These are phyloP conservation scores for Hawksworthiomyces lignivorus DNA, from an alignment of 2,329 filamentous ascomycete species.

Conservation along the genomic window DNA sequence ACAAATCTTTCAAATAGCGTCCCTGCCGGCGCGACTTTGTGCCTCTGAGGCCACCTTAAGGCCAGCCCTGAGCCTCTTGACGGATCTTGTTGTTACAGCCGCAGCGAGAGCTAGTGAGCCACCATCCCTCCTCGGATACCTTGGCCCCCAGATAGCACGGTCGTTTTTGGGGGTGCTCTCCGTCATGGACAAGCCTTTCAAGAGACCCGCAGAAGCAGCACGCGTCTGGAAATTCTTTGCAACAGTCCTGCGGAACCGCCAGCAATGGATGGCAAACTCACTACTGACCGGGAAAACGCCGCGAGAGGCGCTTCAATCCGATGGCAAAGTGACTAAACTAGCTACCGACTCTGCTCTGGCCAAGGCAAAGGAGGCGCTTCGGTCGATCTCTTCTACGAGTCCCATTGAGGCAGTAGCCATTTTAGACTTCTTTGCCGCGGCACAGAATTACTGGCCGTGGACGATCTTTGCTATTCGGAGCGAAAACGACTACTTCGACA, in stretches of 20 bases:
- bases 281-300: constrained; percentile 83
- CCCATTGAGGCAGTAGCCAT: constrained; percentile 64
- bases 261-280: constrained; percentile 94
- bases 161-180: constrained; percentile 75
- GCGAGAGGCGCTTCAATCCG: constrained; percentile 59
- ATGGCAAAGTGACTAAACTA: constrained; percentile 40
- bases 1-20: constrained; percentile 73
- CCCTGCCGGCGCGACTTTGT: constrained; percentile 69
- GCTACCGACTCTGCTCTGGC: constrained; percentile 59
- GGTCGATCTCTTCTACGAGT: constrained; percentile 55
- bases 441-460: constrained; percentile 95
- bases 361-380: constrained; percentile 64
- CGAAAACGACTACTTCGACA: constrained; percentile 64
- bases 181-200: constrained; percentile 67
- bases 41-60: constrained; percentile 59
- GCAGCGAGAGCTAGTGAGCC: constrained; percentile 59
- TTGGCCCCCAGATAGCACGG: constrained; percentile 75
- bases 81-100: constrained; percentile 64
- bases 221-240: constrained; percentile 81
- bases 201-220: constrained; percentile 55
- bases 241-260: constrained; percentile 76
- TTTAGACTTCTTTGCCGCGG: constrained; percentile 77
- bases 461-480: constrained; percentile 73
- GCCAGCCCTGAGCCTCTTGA: constrained; percentile 60
- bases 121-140: constrained; percentile 85